Evolutionary conservation across 805 yeast species (phyloP).

Genomic region (Jamesozyma piceae): DNA sequence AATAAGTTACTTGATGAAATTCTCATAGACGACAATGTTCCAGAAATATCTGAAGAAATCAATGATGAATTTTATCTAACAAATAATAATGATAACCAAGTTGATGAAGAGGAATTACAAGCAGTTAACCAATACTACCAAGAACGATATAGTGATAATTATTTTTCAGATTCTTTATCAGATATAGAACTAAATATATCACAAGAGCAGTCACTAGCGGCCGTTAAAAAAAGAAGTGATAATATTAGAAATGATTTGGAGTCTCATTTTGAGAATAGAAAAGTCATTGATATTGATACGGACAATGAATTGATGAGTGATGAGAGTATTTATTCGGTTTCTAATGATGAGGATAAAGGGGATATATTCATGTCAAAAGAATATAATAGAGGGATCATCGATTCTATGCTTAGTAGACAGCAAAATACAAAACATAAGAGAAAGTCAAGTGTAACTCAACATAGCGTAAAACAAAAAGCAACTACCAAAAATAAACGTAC

Average conservation of each 20-base stretch:
- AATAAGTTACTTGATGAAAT: slow-evolving; percentile 15
- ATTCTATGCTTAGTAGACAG: slow-evolving; percentile 14
- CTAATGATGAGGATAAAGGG: neutral
- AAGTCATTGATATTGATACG: neutral
- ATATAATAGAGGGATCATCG: slow-evolving; percentile 7
- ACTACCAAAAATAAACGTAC: too few species aligned
- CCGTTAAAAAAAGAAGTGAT: too few species aligned
- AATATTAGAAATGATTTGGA: too few species aligned
- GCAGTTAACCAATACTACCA: slow-evolving; percentile 12
- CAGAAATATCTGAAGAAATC: neutral
- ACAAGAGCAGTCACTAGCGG: too few species aligned
- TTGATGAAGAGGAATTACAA: neutral
- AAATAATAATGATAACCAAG: neutral
- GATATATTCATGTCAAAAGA: slow-evolving; percentile 6
- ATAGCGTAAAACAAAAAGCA: too few species aligned
- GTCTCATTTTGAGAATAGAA: too few species aligned
- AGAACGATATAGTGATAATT: slow-evolving; percentile 11
- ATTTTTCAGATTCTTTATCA: slow-evolving; percentile 7
- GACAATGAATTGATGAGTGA: neutral
- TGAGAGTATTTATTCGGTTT: neutral
- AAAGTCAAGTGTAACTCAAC: too few species aligned
- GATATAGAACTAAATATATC: too few species aligned
- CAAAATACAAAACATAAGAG: too few species aligned
- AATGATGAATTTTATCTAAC: neutral
- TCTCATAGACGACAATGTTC: slow-evolving; percentile 15